A percentile compares a stretch with the other conserved stretches of the same genome.
phyloP scores from a whole-genome alignment of 176 grass and related monocot genomes.

The Eleusine coracana region DNA sequence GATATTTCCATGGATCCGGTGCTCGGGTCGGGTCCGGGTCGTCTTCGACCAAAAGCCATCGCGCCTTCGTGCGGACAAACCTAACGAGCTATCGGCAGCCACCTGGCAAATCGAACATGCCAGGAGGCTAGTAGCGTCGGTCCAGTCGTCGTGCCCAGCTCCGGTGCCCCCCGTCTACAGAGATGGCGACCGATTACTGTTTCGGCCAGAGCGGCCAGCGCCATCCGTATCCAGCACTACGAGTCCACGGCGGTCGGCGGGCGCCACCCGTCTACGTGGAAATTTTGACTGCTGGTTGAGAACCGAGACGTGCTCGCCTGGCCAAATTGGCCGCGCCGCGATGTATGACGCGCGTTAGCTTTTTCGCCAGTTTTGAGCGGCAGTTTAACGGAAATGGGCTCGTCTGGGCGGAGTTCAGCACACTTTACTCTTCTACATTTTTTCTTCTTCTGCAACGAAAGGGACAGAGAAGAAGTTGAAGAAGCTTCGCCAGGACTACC shows the following conservation, averaged over 20 bases:
- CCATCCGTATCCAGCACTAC: neutral
- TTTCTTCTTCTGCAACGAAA: neutral
- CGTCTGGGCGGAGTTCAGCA: neutral
- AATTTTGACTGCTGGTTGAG: neutral
- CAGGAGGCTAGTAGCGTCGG: neutral
- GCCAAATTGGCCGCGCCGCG: no score
- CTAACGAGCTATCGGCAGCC: no score
- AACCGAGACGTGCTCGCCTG: neutral
- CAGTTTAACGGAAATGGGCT: neutral
- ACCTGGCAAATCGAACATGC: neutral
- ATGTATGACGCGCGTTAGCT: no score
- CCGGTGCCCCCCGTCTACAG: neutral
- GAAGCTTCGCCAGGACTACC: constrained; percentile 1
- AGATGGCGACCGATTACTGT: neutral
- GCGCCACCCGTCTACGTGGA: neutral
- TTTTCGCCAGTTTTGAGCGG: neutral
- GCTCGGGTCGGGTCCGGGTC: no score
- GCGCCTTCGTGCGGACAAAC: no score
- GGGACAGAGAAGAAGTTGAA: neutral
- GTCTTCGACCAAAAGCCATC: no score
- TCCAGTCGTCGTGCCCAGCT: neutral
- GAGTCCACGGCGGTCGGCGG: neutral
- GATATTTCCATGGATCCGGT: no score
- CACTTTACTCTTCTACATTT: neutral
- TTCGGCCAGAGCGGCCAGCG: no score